These are phyloP conservation scores for Candida frijolesensis DNA, from an alignment of 1,139 yeast species.

Conservation along the genomic window DNA sequence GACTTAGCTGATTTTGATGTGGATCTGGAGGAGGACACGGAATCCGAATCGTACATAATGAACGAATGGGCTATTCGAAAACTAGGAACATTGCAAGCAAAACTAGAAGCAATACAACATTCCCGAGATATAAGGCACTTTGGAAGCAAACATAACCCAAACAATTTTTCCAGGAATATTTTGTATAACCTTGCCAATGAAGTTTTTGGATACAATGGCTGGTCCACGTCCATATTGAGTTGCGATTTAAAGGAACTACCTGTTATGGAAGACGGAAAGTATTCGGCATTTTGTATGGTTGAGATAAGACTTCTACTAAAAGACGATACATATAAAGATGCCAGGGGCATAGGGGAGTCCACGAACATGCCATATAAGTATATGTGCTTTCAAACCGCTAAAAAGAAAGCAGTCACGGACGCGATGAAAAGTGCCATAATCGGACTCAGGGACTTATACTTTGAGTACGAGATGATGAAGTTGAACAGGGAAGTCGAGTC, in stretches of 20 bases:
- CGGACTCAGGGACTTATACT: slow-evolving; percentile 26
- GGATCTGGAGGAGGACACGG: slow-evolving; percentile 11
- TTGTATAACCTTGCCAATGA: slow-evolving; percentile 61
- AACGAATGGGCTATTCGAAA: slow-evolving; percentile 33
- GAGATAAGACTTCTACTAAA: slow-evolving; percentile 41
- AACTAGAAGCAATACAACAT: slow-evolving; percentile 30
- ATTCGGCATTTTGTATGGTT: slow-evolving; percentile 27
- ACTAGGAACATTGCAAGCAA: slow-evolving; percentile 39
- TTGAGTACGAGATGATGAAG: slow-evolving; percentile 18
- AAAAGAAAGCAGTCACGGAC: slow-evolving; percentile 55
- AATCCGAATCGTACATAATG: slow-evolving; percentile 4
- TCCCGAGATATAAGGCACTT: slow-evolving; percentile 17
- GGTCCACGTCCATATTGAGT: slow-evolving; percentile 55
- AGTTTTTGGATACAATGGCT: slow-evolving; percentile 66
- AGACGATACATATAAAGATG: slow-evolving; percentile 50
- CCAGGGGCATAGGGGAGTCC: slow-evolving; percentile 44
- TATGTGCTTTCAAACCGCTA: slow-evolving; percentile 44
- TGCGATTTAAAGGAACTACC: slow-evolving; percentile 8
- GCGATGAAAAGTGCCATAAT: slow-evolving; percentile 46
- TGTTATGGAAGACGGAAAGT: slow-evolving; percentile 15
- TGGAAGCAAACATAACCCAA: slow-evolving; percentile 6
- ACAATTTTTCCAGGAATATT: slow-evolving; percentile 22
- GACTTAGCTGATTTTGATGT: slow-evolving; percentile 22
- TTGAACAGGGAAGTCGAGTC: not conserved
- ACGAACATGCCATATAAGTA: slow-evolving; percentile 34